Percentiles rank a stretch among this genome's conserved stretches.
phyloP scores from a whole-genome alignment of 495 filamentous ascomycete species.

The Trichodelitschia bisporula region DNA sequence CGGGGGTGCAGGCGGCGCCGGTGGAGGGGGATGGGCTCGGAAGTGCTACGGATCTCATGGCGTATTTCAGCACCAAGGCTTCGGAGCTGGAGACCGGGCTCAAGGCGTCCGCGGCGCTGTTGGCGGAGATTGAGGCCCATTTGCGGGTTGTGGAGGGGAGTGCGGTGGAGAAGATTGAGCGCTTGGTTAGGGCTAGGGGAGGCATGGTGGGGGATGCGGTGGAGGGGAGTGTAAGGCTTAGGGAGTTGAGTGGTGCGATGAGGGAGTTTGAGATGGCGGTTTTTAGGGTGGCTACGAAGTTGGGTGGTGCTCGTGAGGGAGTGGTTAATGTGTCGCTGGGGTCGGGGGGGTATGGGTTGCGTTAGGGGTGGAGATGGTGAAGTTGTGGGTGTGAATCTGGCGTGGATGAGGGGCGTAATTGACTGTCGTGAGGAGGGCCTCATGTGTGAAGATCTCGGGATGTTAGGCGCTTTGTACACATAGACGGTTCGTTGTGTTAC shows the following conservation, averaged over 20 bases:
- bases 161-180: slow-evolving; percentile 42
- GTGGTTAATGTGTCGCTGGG: too few relatives aligned
- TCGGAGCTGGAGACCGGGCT: slow-evolving; percentile 47
- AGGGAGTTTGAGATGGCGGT: slow-evolving; percentile 60
- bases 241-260: slow-evolving; percentile 39
- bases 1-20: too few relatives aligned
- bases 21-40: too few relatives aligned
- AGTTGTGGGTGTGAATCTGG: too few relatives aligned
- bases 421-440: too few relatives aligned
- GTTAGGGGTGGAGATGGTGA: too few relatives aligned
- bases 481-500: too few relatives aligned
- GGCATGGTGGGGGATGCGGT: slow-evolving; percentile 21
- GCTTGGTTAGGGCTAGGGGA: slow-evolving; percentile 31
- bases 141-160: slow-evolving; percentile 48
- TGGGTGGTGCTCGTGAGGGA: slow-evolving; percentile 42
- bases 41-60: slow-evolving; percentile 33
- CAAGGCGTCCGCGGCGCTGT: slow-evolving; percentile 35
- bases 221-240: slow-evolving; percentile 24
- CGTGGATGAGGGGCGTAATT: too few relatives aligned
- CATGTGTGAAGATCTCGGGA: too few relatives aligned
- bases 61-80: slow-evolving; percentile 48
- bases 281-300: slow-evolving; percentile 43
- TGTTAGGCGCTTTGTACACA: too few relatives aligned
- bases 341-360: too few relatives aligned
- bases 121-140: slow-evolving; percentile 66